Evolutionary conservation across 2,329 filamentous ascomycete genomes (phyloP), one percentile per base, ranked within the genome.

Genomic region (Nemania serpens): DNA sequence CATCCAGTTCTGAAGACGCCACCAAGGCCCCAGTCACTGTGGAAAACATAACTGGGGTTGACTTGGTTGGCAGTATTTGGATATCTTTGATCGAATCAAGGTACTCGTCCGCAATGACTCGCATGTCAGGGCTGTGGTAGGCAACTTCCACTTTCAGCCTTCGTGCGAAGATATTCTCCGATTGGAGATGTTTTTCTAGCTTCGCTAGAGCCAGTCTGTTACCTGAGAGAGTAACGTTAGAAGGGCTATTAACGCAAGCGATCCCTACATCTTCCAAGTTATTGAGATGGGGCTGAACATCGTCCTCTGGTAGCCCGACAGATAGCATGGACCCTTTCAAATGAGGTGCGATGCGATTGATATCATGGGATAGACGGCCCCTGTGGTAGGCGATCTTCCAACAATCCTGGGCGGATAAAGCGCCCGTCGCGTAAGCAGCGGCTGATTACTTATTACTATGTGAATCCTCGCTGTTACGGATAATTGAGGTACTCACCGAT

Each of bases 71-170:
- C 9, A 33, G 22, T 18, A 17, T 29, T 33, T 33, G 20, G n/a
- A 43, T 43, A 15, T 33, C 50, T 43, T 42, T 34, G 13, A 69
- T 58, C 36, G 58, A 39, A n/a, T 42, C 17, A 29, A 49, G 48
- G 51, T 59, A 68, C 33, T 62, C 60, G 20, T 42, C 47, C 33
- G 58, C 63, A 47, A 69, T 50, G 2, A 39, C 12, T 17, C 58
- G n/a, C 72, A 76, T 76, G 33, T 73, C 68, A n/a, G 49, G 55
- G 10, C 73, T 75, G 46, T 77, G 75, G 56, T 75, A 77, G 4
- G 75, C 75, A 7, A 66, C 60, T 2, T 64, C 58, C 3, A 75
- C 69, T 5, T 64, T 64, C 3, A 77, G 65, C 36, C 63, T 66
- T 3, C 71, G 68, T 0, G 64, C 62, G 53, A 76, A 74, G 2